Conservation (phyloP, 2,329 filamentous ascomycete genomes). For the Aspergillus brunneoviolaceus region DNA sequence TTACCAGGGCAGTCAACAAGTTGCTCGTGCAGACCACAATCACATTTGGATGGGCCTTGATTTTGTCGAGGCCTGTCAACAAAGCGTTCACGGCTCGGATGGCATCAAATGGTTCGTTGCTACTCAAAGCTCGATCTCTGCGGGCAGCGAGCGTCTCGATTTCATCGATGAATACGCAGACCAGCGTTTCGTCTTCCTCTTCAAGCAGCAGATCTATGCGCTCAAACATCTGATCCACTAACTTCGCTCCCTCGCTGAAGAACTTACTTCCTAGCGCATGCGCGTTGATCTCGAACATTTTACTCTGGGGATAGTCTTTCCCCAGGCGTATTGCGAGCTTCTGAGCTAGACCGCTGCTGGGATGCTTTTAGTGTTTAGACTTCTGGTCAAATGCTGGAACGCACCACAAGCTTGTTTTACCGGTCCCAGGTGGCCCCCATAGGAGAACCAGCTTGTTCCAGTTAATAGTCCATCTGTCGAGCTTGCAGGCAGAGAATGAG, state of each 20-base stretch:
- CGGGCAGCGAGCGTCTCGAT: slow-evolving; percentile 51
- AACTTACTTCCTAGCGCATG: slow-evolving; percentile 49
- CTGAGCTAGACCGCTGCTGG: slow-evolving; percentile 47
- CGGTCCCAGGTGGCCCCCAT: slow-evolving; percentile 91
- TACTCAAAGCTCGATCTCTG: slow-evolving; percentile 40
- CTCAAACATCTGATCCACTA: slow-evolving; percentile 46
- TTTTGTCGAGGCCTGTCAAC: slow-evolving; percentile 48
- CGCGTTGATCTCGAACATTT: slow-evolving; percentile 49
- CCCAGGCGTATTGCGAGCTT: slow-evolving; percentile 51
- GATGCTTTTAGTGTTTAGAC: background rate
- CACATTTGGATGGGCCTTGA: slow-evolving; percentile 46
- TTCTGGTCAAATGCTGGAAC: background rate
- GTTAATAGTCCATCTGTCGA: slow-evolving; percentile 41
- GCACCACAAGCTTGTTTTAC: slow-evolving; percentile 64
- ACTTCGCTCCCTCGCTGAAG: slow-evolving; percentile 50
- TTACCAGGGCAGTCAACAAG: slow-evolving; percentile 43
- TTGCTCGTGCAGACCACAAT: slow-evolving; percentile 54
- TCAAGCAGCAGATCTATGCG: slow-evolving; percentile 36
- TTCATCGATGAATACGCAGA: slow-evolving; percentile 52
- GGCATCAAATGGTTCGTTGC: slow-evolving; percentile 48
- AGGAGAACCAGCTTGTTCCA: slow-evolving; percentile 67
- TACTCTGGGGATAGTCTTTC: slow-evolving; percentile 39
- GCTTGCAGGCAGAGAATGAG: slow-evolving; percentile 31
- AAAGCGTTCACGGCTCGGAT: slow-evolving; percentile 53
- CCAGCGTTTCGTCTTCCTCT: slow-evolving; percentile 42